Evolutionary conservation across 306 rosid species (phyloP).

Genomic region (Trifolium pratense): DNA sequence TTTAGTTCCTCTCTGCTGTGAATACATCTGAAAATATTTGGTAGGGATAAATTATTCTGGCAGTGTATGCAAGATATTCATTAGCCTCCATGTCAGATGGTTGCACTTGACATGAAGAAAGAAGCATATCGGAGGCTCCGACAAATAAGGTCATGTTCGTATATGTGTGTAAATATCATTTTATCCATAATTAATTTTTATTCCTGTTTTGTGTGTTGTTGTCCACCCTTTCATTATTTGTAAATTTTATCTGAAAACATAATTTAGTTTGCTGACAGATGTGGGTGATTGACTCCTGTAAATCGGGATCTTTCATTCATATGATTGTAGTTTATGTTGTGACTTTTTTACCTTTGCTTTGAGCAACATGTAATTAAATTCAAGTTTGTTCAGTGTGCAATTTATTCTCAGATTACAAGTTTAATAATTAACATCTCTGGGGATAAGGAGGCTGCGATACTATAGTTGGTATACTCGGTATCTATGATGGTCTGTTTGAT

Average conservation of each 20-base stretch:
- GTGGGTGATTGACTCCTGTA: slow-evolving; percentile 48
- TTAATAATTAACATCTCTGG: too few relatives aligned
- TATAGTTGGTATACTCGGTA: too few relatives aligned
- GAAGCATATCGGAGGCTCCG: slow-evolving; percentile 73
- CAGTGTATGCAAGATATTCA: slow-evolving; percentile 75
- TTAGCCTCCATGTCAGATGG: slow-evolving; percentile 79
- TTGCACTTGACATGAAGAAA: slow-evolving; percentile 53
- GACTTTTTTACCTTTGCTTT: slow-evolving; percentile 35
- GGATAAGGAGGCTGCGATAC: too few relatives aligned
- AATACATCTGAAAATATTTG: slow-evolving; percentile 52
- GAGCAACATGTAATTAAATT: slow-evolving; percentile 49
- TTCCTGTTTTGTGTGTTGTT: slow-evolving; percentile 60
- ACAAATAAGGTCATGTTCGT: slow-evolving; percentile 85
- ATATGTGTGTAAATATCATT: slow-evolving; percentile 84
- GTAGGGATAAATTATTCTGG: slow-evolving; percentile 54
- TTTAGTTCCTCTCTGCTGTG: slow-evolving; percentile 48
- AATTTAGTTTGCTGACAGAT: slow-evolving; percentile 51
- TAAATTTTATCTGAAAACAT: slow-evolving; percentile 58
- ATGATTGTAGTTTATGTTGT: slow-evolving; percentile 35
- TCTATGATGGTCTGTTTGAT: too few relatives aligned
- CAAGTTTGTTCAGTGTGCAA: slow-evolving; percentile 44
- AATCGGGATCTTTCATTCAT: slow-evolving; percentile 39
- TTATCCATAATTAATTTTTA: slow-evolving; percentile 42
- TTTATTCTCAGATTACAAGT: too few relatives aligned
- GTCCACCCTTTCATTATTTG: slow-evolving; percentile 55